Evolutionary conservation across 2,329 filamentous ascomycete species (phyloP).

Genomic region (Epichloe aotearoae): DNA sequence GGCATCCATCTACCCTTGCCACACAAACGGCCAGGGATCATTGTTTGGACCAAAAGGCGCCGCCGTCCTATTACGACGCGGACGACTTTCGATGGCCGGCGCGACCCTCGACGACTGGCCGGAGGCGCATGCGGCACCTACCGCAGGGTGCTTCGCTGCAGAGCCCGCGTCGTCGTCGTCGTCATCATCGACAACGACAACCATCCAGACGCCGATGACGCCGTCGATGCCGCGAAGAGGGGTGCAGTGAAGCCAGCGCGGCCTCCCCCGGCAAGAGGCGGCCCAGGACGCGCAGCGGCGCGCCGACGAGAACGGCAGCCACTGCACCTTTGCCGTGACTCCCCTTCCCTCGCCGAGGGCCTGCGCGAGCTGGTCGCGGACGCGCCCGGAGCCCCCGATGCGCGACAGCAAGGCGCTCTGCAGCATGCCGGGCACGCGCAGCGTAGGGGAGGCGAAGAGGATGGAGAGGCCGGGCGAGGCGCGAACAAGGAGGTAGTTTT

Average conservation of each 20-base stretch:
- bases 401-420: slow-evolving; percentile 43
- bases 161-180: no score
- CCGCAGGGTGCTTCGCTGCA: no score
- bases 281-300: no score
- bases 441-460: slow-evolving; percentile 53
- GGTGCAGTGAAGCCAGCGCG: no score
- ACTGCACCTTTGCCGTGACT: slow-evolving; percentile 62
- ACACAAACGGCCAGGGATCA: neutral
- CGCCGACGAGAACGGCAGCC: slow-evolving; percentile 14
- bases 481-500: slow-evolving; percentile 49
- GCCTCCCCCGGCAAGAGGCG: no score
- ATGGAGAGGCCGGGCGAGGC: slow-evolving; percentile 52
- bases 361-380: slow-evolving; percentile 32
- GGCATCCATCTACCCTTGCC: neutral
- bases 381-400: slow-evolving; percentile 36
- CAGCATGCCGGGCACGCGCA: slow-evolving; percentile 53
- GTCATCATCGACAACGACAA: no score
- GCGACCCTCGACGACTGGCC: no score
- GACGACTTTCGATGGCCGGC: slow-evolving; percentile 15
- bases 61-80: neutral
- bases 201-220: no score
- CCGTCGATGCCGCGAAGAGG: no score
- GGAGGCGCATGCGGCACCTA: no score
- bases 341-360: slow-evolving; percentile 58
- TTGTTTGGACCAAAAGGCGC: neutral